Evolutionary conservation across 2,329 filamentous ascomycete genomes (phyloP).

Genomic region (Sporothrix protearum): DNA sequence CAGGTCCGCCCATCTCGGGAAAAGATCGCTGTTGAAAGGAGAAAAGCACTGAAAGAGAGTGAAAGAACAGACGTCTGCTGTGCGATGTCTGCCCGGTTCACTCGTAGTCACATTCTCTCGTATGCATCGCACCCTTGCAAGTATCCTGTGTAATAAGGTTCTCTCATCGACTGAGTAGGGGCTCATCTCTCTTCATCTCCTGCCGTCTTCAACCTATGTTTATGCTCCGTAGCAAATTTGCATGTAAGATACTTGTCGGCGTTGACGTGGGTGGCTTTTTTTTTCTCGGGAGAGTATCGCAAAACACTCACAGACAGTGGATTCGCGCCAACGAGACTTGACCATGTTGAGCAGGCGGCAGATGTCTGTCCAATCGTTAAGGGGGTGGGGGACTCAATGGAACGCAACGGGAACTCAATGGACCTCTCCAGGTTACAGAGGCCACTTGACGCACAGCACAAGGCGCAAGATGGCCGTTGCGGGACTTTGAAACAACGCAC

Average conservation of each 20-base stretch:
- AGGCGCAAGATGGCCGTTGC: constrained; percentile 1
- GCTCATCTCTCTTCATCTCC: neutral
- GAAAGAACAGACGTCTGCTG: neutral
- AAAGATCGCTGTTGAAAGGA: neutral
- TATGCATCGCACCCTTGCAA: neutral
- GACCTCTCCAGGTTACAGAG: neutral
- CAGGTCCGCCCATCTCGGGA: neutral
- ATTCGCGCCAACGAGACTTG: neutral
- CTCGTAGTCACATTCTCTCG: neutral
- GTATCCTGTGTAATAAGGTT: neutral
- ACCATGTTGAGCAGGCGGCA: constrained; percentile 3
- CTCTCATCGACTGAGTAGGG: no score
- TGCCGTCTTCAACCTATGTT: no score
- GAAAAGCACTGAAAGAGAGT: neutral
- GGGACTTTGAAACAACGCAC: neutral
- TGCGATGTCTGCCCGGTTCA: neutral
- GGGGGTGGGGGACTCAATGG: neutral
- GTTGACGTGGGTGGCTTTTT: neutral
- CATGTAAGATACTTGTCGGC: no score
- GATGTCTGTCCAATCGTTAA: neutral
- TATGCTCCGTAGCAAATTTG: no score
- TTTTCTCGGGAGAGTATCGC: neutral
- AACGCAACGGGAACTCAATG: neutral
- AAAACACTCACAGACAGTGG: constrained; percentile 4
- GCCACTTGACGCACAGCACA: constrained; percentile 1